These are phyloP conservation scores for Lolium multiflorum DNA, from an alignment of 176 grass and related monocot species.

Conservation along the genomic window DNA sequence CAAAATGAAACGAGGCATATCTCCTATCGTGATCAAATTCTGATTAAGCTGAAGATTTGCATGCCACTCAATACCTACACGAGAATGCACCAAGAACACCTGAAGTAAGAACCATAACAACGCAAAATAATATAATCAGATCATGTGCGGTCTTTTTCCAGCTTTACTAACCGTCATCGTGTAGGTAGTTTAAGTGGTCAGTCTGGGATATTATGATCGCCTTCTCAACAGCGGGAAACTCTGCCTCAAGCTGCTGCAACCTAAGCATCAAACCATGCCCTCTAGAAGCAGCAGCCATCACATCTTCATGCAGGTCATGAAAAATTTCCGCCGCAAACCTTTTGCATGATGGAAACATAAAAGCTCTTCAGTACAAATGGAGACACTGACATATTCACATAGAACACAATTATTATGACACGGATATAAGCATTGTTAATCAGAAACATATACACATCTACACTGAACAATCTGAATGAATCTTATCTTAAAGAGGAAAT, in stretches of 20 bases:
- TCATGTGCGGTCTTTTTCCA: background rate
- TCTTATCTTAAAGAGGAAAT: background rate
- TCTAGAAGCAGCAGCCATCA: slow-evolving; percentile 85
- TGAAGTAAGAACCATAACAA: slow-evolving; percentile 16
- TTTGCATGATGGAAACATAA: slow-evolving; percentile 11
- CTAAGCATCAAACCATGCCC: slow-evolving; percentile 92
- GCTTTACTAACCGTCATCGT: slow-evolving; percentile 73
- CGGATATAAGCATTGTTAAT: slow-evolving; percentile 12
- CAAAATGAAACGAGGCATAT: slow-evolving; percentile 99
- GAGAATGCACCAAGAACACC: slow-evolving; percentile 13
- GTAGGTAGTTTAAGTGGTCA: slow-evolving; percentile 60
- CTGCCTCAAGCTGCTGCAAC: slow-evolving; percentile 86
- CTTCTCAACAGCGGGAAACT: slow-evolving; percentile 83
- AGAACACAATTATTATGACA: background rate
- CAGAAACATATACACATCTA: slow-evolving; percentile 14
- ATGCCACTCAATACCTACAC: slow-evolving; percentile 76
- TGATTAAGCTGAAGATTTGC: slow-evolving; percentile 81
- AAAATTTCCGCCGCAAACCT: slow-evolving; percentile 99
- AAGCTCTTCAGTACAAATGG: background rate
- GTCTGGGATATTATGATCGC: slow-evolving; percentile 72
- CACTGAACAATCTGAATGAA: background rate
- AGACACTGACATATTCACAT: slow-evolving; percentile 6
- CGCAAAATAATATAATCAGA: slow-evolving; percentile 10
- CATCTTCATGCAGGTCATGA: slow-evolving; percentile 94
- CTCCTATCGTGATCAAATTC: slow-evolving; percentile 91